Evolutionary conservation across 208 protist genomes (phyloP), one percentile per base, ranked within the genome.

Genomic region (Crithidia brevicula): DNA sequence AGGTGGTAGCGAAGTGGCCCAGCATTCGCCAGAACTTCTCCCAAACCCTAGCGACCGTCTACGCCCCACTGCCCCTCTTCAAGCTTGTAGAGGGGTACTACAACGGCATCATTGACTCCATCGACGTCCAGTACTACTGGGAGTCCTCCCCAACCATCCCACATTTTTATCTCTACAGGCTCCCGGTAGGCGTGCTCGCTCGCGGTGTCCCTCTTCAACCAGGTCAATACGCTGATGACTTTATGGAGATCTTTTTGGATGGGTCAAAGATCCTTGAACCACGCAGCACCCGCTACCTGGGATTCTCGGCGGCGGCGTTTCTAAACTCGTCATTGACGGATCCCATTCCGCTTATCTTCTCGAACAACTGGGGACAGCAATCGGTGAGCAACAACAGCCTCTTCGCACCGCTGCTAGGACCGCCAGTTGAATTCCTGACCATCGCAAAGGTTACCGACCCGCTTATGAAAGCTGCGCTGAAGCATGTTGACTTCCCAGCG

Each of bases 291-390:
- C 36, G 15, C 36, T 40, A 7, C 36, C 10, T 40, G 0, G 36
- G 15, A 7, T 40, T 40, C 36, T 40, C 36, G 10, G 8, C 36
- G 10, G 36, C 36, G 15, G 36, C 36, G 36, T 40, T 40, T 40
- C 10, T 40, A 1, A 40, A 40, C 36, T 40, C 36, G 15, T 16
- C 36, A 7, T 40, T 40, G 36, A 40, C 36, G 36, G 36, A 40
- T 13, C 25, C 25, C 0, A 0, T 9, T 23, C 18, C 22, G 9
- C 16, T 16, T 4, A 31, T 70, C 8, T 45, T 70, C 40, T 51
- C 25, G 23, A 70, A 70, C 58, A 72, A 65, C 66, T 65, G 56
- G 66, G 45, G 34, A 43, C 36, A 72, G 54, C 30, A n/a, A 28
- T 46, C 30, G 28, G 49, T 33, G 10, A 33, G 28, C 33, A 30